Base-by-base conservation (phyloP, 805 yeast species). In the Candida sonorensis region DNA sequence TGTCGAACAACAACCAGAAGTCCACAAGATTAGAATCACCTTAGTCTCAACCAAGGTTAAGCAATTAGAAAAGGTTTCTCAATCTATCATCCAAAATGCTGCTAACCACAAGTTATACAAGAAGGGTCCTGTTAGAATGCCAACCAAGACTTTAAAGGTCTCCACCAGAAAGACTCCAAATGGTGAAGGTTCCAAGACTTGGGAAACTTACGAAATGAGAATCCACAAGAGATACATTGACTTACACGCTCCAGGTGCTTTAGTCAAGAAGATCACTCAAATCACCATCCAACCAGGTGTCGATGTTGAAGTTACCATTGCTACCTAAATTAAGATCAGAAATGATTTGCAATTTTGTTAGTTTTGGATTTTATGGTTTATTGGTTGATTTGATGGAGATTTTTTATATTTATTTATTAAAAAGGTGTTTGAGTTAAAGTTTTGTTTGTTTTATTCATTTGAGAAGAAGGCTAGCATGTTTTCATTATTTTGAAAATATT, bases 171-270 rank as follows among this genome's bases (percentile, higher is more conserved):
- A 92, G 88, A 83, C 98, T 65, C 99, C 99, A 64, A 94, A 94
- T 72, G 99, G 99, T 92, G 97, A 92, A 78, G 99, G 99, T 92
- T 92, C 98, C 59, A 92, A 92, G 90, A 92, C 99, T 61, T 92
- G 97, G 97, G 99, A 92, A 68, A 75, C 94, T 60, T 92, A 80
- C 72, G 98, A 92, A 79, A 83, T 92, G 95, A 90, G 97, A 83
- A 87, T 92, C 79, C 98, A 92, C 95, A 92, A 92, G 94, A 88
- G 99, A 75, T 82, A 86, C 70, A 86, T 92, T 63, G 96, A 88
- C 75, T 79, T 92, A 69, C 90, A 84, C 72, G 95, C 97, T 52
- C 95, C 97, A 69, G 85, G 95, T 62, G 72, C 75, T 49, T 68
- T 78, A 53, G 95, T 90, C 69, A 87, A 83, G 83, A 83, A 81